These are phyloP conservation scores for Candida glucosophila DNA, from an alignment of 1,139 yeast genomes.

Conservation along the genomic window DNA sequence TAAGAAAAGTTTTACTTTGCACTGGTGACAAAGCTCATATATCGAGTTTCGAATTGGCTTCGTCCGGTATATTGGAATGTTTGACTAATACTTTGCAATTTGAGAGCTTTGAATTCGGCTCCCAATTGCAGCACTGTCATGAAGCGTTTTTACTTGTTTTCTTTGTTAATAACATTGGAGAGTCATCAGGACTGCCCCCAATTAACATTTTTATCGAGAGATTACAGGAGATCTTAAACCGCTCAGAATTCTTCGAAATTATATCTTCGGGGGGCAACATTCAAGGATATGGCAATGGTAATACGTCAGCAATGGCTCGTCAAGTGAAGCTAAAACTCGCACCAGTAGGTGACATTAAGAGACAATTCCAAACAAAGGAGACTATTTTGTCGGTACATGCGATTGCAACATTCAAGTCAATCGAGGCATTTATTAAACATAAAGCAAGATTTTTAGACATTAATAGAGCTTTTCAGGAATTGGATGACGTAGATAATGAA, in stretches of 20 bases:
- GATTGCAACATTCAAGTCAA: constrained; percentile 72
- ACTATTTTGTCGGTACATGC: constrained; percentile 74
- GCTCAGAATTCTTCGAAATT: constrained; percentile 73
- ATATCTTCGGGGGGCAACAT: constrained; percentile 43
- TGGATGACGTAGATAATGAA: constrained; percentile 2
- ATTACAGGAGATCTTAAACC: constrained; percentile 66
- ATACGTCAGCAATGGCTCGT: constrained; percentile 61
- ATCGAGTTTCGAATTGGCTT: constrained; percentile 70
- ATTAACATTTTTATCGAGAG: constrained; percentile 40
- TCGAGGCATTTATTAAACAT: constrained; percentile 52
- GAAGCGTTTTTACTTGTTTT: constrained; percentile 44
- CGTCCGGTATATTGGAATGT: constrained; percentile 54
- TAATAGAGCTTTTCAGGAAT: constrained; percentile 8
- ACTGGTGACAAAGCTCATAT: constrained; percentile 20
- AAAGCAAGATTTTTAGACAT: constrained; percentile 19
- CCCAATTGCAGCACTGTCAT: constrained; percentile 26
- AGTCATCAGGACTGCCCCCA: constrained; percentile 14
- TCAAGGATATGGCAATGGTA: constrained; percentile 10
- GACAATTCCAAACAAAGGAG: constrained; percentile 20
- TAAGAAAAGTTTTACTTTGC: constrained; percentile 25
- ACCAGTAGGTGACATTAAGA: constrained; percentile 17
- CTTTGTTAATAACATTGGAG: constrained; percentile 14
- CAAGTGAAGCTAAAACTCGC: constrained; percentile 56
- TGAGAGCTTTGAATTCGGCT: constrained; percentile 17
- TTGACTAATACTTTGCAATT: constrained; percentile 12